phyloP scores from a whole-genome alignment of 768 basidiomycete species.

The Phylloporus rhodoxanthus region DNA sequence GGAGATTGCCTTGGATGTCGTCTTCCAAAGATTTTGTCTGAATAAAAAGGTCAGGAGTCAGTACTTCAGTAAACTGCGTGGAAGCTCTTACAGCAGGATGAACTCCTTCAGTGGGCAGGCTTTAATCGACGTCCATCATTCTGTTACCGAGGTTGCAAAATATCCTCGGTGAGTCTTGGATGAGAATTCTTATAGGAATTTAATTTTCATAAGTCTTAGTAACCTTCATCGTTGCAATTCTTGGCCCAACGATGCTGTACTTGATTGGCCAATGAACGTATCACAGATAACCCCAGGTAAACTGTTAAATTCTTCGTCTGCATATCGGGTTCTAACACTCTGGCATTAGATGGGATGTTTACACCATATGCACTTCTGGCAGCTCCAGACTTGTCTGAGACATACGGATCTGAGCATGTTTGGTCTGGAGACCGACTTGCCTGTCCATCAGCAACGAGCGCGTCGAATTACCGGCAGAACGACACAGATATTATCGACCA shows the following conservation, averaged over 20 bases:
- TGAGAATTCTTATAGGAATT: not conserved
- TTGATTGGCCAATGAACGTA: not conserved
- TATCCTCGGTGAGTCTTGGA: slow-evolving; percentile 1
- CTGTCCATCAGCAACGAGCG: not conserved
- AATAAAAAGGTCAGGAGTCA: slow-evolving; percentile 12
- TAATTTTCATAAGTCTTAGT: not conserved
- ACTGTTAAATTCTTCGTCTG: not conserved
- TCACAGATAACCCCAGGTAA: not conserved
- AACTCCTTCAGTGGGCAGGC: not conserved
- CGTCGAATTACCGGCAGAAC: not conserved
- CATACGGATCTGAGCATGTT: not conserved
- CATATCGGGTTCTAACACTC: not conserved
- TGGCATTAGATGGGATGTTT: not conserved
- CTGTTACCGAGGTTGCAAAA: not conserved
- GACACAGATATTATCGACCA: not conserved
- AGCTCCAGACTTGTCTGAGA: not conserved
- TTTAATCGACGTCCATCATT: not conserved
- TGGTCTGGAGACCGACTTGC: not conserved
- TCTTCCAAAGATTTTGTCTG: not conserved
- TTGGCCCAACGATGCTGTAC: not conserved
- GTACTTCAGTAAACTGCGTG: not conserved
- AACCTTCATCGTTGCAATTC: not conserved
- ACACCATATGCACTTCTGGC: not conserved
- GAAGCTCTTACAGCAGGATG: not conserved
- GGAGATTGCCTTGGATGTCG: not conserved